Evolutionary conservation across 2,329 filamentous ascomycete species (phyloP), one percentile per base, ranked within the genome.

Genomic region (Arthrobotrys pseudoclavata): DNA sequence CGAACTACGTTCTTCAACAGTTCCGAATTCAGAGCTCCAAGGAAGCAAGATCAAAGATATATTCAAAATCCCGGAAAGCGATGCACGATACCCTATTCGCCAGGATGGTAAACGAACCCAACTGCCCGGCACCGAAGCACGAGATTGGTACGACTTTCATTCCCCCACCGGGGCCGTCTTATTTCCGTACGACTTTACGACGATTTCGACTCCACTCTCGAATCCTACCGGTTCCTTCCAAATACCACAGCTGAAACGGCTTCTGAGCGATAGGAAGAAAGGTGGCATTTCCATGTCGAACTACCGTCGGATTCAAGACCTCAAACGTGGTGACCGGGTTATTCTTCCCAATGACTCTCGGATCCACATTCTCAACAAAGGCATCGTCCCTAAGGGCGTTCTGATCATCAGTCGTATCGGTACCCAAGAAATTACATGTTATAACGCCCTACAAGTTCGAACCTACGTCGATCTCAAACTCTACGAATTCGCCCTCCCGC

Each of bases 111-210:
- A 62, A 24, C 66, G 45, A 29, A 66, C 66, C 2, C 57, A 53
- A 31, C 48, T 37, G 3, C 18, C 52, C 7, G 48, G 42, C 1
- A 34, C 50, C 29, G 72, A 76, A 26, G 66, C 57, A n/a, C 18
- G 72, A 18, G 72, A 76, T 9, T 76, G 72, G 72, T 76, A 76
- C 31, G 66, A 76, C 52, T 76, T 66, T 40, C 72, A 76, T 34
- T 76, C 52, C 22, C 72, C 72, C 1, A 76, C 72, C 9, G 72
- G 72, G 12, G 64, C 69, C 42, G 72, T 76, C 37, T 31, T 76
- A 4, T 76, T 67, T 13, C 60, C 66, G 3, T 76, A 70, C 31
- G 60, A 70, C 42, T 63, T 67, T 20, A 53, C 20, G 18, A 67
- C 66, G 3, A 50, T 70, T 15, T 50, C 71, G 6, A 57, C 29